A percentile compares a stretch with the other conserved stretches of the same genome.
Evolutionary conservation across 2,329 filamentous ascomycete genomes (phyloP).

Genomic region (Ilyonectria robusta): DNA sequence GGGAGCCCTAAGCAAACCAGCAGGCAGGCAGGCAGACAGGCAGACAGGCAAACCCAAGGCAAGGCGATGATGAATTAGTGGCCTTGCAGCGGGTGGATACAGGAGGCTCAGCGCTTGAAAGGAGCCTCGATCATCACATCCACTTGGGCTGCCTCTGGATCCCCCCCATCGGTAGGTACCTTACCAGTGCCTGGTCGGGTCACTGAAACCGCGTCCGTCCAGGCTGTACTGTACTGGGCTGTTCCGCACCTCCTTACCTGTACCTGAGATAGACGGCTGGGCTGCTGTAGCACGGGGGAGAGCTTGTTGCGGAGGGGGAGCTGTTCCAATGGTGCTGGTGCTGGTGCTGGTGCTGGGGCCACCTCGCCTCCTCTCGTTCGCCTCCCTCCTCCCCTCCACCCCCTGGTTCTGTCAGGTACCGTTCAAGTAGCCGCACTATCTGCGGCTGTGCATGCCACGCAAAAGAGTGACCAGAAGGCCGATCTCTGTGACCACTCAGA

Average conservation of each 20-base stretch:
- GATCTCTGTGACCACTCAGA: constrained; percentile 21
- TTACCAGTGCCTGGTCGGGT: neutral
- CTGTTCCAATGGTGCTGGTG: neutral
- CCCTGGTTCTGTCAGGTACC: neutral
- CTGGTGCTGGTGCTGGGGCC: constrained; percentile 9
- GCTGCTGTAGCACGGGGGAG: constrained; percentile 1
- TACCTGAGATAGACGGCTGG: constrained; percentile 18
- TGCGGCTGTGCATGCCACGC: constrained; percentile 12
- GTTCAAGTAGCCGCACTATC: neutral
- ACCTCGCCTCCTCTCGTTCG: constrained; percentile 14
- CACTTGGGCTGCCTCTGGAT: constrained; percentile 13
- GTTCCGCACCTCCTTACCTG: neutral
- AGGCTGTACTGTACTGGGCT: neutral
- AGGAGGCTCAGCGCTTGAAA: constrained; percentile 25
- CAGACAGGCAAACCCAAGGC: neutral
- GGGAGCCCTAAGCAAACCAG: neutral
- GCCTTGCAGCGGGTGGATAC: constrained; percentile 23
- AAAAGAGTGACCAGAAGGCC: neutral
- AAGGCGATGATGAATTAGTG: neutral
- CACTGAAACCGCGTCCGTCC: neutral
- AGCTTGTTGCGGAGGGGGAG: constrained; percentile 3
- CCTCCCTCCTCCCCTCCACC: neutral
- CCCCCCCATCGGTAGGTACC: neutral
- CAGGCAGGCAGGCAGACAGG: neutral
- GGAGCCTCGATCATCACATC: constrained; percentile 15